Evolutionary conservation across 495 filamentous ascomycete species (phyloP).

Genomic region (Daldinia vernicosa): DNA sequence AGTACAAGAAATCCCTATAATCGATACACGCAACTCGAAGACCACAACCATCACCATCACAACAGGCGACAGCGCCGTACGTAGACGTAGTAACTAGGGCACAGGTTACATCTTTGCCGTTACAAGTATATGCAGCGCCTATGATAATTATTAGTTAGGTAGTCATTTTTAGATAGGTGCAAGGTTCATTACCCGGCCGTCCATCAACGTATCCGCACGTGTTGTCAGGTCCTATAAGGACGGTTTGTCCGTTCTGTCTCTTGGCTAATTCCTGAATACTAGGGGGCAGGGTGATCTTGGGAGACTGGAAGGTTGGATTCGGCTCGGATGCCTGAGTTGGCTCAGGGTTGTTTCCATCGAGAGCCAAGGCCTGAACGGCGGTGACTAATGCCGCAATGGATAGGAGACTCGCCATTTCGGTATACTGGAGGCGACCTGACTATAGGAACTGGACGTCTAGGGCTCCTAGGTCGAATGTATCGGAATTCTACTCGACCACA

Average conservation of each 20-base stretch:
- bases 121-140: conserved; percentile 52
- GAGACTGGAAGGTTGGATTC: conserved; percentile 35
- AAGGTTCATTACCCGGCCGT: conserved; percentile 40
- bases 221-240: conserved; percentile 58
- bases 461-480: conserved; percentile 16
- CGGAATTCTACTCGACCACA: conserved; percentile 4
- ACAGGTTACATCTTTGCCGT: conserved; percentile 38
- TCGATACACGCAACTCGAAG: conserved; percentile 47
- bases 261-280: conserved; percentile 44
- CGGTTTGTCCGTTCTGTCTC: conserved; percentile 46
- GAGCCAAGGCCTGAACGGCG: conserved; percentile 48
- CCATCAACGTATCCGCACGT: conserved; percentile 59
- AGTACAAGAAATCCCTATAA: conserved; percentile 31
- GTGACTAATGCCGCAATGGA: conserved; percentile 46
- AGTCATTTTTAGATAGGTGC: neutral
- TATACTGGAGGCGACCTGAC: conserved; percentile 8
- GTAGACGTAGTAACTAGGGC: conserved; percentile 45
- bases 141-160: conserved; percentile 5
- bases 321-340: conserved; percentile 44
- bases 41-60: conserved; percentile 40
- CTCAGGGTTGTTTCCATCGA: conserved; percentile 43
- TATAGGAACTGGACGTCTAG: conserved; percentile 2
- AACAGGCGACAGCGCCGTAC: conserved; percentile 53
- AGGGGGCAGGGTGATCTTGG: conserved; percentile 48
- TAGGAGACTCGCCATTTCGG: conserved; percentile 40